Conservation (phyloP, 768 basidiomycete genomes). For the Phylloporus sp. region DNA sequence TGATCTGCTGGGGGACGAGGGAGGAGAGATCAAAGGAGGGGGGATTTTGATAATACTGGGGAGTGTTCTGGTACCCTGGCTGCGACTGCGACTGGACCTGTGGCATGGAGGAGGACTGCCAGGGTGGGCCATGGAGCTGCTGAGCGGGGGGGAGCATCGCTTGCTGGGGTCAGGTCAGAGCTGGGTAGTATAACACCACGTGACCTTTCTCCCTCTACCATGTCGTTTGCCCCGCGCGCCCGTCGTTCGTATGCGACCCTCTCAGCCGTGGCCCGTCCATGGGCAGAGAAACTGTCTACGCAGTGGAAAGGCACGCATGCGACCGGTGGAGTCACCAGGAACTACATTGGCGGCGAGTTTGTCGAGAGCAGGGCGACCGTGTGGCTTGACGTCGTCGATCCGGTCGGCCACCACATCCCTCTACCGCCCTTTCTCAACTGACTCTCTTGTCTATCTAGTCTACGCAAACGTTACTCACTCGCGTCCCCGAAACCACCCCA, state of each 20-base stretch:
- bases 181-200: slow-evolving; percentile 7
- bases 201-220: slow-evolving; percentile 14
- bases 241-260: slow-evolving; percentile 42
- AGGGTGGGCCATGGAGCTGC: slow-evolving; percentile 25
- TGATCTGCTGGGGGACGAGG: slow-evolving; percentile 44
- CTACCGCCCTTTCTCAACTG: neutral
- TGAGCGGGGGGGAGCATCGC: slow-evolving; percentile 25
- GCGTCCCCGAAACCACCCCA: slow-evolving; percentile 83
- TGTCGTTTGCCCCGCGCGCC: slow-evolving; percentile 20
- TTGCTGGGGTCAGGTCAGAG: slow-evolving; percentile 25
- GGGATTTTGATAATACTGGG: slow-evolving; percentile 24
- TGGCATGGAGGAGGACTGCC: slow-evolving; percentile 30
- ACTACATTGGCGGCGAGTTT: slow-evolving; percentile 89
- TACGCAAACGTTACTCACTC: slow-evolving; percentile 84
- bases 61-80: slow-evolving; percentile 9
- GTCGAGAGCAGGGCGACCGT: slow-evolving; percentile 70
- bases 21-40: slow-evolving; percentile 31
- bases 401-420: slow-evolving; percentile 47
- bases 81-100: slow-evolving; percentile 20
- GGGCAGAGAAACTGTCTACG: slow-evolving; percentile 64
- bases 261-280: slow-evolving; percentile 51
- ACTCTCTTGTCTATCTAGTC: slow-evolving; percentile 44
- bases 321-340: slow-evolving; percentile 83
- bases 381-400: slow-evolving; percentile 88
- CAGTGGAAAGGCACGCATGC: slow-evolving; percentile 87